These are phyloP conservation scores for Heteromeles arbutifolia DNA, from an alignment of 306 rosid genomes.

Conservation along the genomic window DNA sequence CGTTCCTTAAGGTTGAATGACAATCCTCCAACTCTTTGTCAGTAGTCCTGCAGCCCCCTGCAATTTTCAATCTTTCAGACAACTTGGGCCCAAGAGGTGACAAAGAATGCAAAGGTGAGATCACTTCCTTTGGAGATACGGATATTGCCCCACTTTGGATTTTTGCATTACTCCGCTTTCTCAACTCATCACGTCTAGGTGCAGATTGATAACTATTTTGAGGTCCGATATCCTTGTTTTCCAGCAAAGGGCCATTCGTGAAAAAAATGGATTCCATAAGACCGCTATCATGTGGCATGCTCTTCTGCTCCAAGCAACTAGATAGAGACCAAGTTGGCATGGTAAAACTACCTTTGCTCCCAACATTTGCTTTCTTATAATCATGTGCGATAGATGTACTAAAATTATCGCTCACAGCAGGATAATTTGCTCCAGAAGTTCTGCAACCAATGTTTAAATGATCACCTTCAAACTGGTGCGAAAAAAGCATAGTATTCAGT, in stretches of 20 bases:
- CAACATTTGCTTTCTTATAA: constrained; percentile 86
- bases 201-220: constrained; percentile 27
- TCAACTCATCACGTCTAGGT: constrained; percentile 30
- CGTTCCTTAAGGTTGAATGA: constrained; percentile 27
- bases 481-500: constrained; percentile 69
- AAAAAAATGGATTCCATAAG: constrained; percentile 28
- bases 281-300: background rate
- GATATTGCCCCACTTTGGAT: constrained; percentile 32
- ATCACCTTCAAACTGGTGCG: constrained; percentile 58
- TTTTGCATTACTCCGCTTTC: constrained; percentile 31
- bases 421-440: constrained; percentile 23
- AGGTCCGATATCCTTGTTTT: constrained; percentile 21
- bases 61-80: constrained; percentile 56
- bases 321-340: constrained; percentile 45
- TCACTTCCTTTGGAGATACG: constrained; percentile 32
- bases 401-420: constrained; percentile 25
- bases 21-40: constrained; percentile 34
- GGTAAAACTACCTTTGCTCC: constrained; percentile 37
- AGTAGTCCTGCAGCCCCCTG: constrained; percentile 31
- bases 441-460: constrained; percentile 58
- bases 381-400: constrained; percentile 41
- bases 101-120: constrained; percentile 53
- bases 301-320: constrained; percentile 47
- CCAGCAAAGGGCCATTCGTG: constrained; percentile 56
- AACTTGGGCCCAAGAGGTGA: constrained; percentile 91